These are phyloP conservation scores for Hamigera avellanea DNA, from an alignment of 495 filamentous ascomycete species.

Conservation along the genomic window DNA sequence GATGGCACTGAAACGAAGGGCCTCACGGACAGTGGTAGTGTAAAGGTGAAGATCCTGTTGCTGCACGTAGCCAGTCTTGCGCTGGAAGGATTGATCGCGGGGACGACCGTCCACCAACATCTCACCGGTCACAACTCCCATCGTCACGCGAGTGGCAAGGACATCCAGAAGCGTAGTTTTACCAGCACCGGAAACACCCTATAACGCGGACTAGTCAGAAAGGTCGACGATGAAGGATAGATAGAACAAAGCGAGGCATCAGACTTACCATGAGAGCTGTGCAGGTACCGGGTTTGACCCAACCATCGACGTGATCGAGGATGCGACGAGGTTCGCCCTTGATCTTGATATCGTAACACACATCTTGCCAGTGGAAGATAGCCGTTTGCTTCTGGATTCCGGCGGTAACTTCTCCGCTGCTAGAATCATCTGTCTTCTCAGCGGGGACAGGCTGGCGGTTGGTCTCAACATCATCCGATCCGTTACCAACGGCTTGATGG, in stretches of 20 bases:
- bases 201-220: background rate
- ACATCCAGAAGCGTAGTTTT: constrained; percentile 60
- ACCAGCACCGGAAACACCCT: constrained; percentile 48
- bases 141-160: constrained; percentile 41
- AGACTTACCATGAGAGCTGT: constrained; percentile 45
- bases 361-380: constrained; percentile 73
- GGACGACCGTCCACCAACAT: constrained; percentile 43
- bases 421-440: constrained; percentile 33
- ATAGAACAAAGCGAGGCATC: background rate
- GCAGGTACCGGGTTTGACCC: constrained; percentile 54
- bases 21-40: constrained; percentile 76
- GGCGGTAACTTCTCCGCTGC: constrained; percentile 16
- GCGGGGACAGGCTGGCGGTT: constrained; percentile 15
- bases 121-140: constrained; percentile 41
- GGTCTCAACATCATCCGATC: constrained; percentile 20
- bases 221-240: background rate
- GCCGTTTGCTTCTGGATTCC: constrained; percentile 47
- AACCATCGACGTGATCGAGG: constrained; percentile 53
- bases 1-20: constrained; percentile 72
- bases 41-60: constrained; percentile 89
- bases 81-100: constrained; percentile 71
- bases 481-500: constrained; percentile 15
- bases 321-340: constrained; percentile 47
- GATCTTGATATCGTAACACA: constrained; percentile 61
- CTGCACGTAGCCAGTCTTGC: constrained; percentile 91